Percentiles rank a stretch among this genome's conserved stretches.
These are phyloP conservation scores for Puccinia horiana DNA, from an alignment of 1,284 basidiomycete species.

Conservation along the genomic window DNA sequence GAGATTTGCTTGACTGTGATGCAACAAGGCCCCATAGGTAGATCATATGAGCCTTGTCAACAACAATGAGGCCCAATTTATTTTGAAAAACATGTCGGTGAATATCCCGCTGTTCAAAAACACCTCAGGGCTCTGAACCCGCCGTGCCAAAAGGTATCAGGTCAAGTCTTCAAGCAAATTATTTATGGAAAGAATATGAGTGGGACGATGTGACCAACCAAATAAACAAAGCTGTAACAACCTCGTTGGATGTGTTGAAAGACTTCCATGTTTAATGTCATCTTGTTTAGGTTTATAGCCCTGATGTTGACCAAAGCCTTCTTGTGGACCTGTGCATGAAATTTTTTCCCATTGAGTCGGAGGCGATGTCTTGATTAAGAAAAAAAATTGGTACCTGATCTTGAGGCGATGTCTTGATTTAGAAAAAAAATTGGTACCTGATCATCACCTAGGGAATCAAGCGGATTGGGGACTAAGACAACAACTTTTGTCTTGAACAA, in stretches of 20 bases:
- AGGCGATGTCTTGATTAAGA: not conserved
- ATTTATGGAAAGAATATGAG: not conserved
- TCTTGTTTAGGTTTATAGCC: slow-evolving; percentile 18
- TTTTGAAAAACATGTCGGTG: slow-evolving; percentile 10
- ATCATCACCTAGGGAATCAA: slow-evolving; percentile 18
- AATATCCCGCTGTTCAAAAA: slow-evolving; percentile 7
- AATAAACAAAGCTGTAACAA: slow-evolving; percentile 18
- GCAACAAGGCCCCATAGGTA: slow-evolving; percentile 18
- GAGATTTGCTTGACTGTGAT: not conserved
- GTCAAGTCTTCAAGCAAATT: not conserved
- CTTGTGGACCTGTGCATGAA: not conserved
- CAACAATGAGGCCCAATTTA: not conserved
- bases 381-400: no score
- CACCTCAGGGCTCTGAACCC: slow-evolving; percentile 26
- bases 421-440: not conserved
- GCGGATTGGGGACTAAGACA: not conserved
- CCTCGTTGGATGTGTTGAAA: not conserved
- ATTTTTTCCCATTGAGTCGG: not conserved
- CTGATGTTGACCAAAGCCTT: not conserved
- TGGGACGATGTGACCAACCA: slow-evolving; percentile 8
- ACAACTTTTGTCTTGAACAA: not conserved
- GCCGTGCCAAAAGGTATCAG: not conserved
- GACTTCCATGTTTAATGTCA: not conserved
- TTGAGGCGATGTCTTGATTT: not conserved
- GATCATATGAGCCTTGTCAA: slow-evolving; percentile 8